phyloP scores from a whole-genome alignment of 108 stramenopile species.

The Epipyxis sp. region DNA sequence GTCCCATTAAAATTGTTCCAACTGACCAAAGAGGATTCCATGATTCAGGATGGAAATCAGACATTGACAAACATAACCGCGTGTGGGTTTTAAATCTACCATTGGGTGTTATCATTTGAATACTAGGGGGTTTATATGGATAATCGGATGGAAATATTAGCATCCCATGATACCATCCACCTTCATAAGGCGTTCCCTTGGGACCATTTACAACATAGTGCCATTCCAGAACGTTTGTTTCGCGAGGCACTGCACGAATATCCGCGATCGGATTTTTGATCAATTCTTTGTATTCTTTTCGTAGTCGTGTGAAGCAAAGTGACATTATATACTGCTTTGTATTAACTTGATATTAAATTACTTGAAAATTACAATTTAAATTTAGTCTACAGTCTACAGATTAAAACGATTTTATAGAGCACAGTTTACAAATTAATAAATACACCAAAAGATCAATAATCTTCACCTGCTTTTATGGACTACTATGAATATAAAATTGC shows the following conservation, averaged over 20 bases:
- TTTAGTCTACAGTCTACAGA: too few relatives aligned
- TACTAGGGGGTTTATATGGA: constrained; percentile 87
- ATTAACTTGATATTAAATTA: too few relatives aligned
- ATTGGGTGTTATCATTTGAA: constrained; percentile 86
- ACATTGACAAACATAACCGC: constrained; percentile 82
- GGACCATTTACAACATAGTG: constrained; percentile 91
- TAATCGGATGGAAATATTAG: constrained; percentile 78
- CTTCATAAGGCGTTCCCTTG: constrained; percentile 57
- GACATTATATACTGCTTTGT: constrained; percentile 12
- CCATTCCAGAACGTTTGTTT: constrained; percentile 63
- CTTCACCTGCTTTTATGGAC: too few relatives aligned
- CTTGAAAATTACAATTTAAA: too few relatives aligned
- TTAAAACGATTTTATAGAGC: too few relatives aligned
- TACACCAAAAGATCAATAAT: too few relatives aligned
- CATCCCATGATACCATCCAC: constrained; percentile 62
- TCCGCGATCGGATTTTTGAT: constrained; percentile 57
- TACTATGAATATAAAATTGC: too few relatives aligned
- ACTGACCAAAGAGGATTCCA: constrained; percentile 91
- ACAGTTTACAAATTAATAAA: too few relatives aligned
- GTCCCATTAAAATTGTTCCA: constrained; percentile 84
- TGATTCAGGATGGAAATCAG: constrained; percentile 83
- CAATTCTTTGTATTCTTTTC: constrained; percentile 50
- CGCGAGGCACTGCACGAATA: constrained; percentile 39
- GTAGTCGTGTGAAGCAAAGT: constrained; percentile 38
- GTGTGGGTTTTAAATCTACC: constrained; percentile 42